Evolutionary conservation across 345 rosid genomes (phyloP), one percentile per base, ranked within the genome.

Genomic region (Gossypium longicalyx): DNA sequence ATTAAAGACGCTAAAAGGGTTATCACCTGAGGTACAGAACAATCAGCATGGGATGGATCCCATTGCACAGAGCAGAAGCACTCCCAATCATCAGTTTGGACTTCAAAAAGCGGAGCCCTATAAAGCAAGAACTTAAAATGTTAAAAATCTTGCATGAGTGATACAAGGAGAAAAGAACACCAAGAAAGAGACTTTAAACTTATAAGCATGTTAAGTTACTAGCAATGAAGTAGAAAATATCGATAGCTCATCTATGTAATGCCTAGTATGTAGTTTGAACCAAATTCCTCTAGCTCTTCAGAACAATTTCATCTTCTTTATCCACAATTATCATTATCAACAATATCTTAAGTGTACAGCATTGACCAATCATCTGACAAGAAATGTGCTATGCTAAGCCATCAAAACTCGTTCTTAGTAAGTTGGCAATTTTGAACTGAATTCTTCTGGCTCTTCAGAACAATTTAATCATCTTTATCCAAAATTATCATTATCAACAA

Each of bases 61-160:
- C 98, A 93, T 29, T 78, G 81, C 74, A 95, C 79, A 79, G 88
- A 85, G 77, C 91, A 87, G 80, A 85, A 96, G 86, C 99, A 96
- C 72, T 91, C 98, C 98, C 99, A 96, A 53, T 89, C 80, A 80
- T 87, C 91, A 70, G 91, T 91, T 83, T 96, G 99, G 76, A 88
- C 87, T 82, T 90, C 97, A 79, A 83, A 87, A 72, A 90, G 85
- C 57, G 99, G 98, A 73, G 98, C 99, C 90, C 99, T 96, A 85
- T 29, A 34, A 74, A 47, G 75, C 49, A 85, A 73, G 56, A 72
- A 19, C 20, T 67, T 41, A 10, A 22, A 47, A 49, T 34, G 15
- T 52, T 70, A 77, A 71, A 19, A 52, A 29, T 73, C 59, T 22
- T 27, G 70, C 77, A 67, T 47, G 20, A 73, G 57, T 44, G 41